These are phyloP conservation scores for Nitzschia sp. DNA, from an alignment of 108 stramenopile species.

Conservation along the genomic window DNA sequence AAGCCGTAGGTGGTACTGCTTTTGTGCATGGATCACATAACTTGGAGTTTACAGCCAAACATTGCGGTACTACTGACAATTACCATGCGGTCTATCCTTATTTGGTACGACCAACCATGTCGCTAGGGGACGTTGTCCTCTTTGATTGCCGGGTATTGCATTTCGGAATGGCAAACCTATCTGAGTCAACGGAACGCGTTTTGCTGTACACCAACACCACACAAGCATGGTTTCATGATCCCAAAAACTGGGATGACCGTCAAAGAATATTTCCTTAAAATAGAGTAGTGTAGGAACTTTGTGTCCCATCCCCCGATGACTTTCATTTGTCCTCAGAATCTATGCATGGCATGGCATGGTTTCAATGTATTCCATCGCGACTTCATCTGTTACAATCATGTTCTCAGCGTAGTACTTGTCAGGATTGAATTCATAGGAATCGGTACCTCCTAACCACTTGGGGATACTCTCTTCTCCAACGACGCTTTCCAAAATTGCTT, in stretches of 20 bases:
- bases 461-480: slow-evolving; percentile 63
- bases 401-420: slow-evolving; percentile 47
- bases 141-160: slow-evolving; percentile 85
- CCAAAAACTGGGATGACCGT: slow-evolving; percentile 76
- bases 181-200: slow-evolving; percentile 52
- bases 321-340: neutral
- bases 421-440: slow-evolving; percentile 53
- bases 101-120: slow-evolving; percentile 69
- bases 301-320: neutral
- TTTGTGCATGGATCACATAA: slow-evolving; percentile 76
- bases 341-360: slow-evolving; percentile 73
- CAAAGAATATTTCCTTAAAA: slow-evolving; percentile 37
- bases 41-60: slow-evolving; percentile 55
- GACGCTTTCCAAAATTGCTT: slow-evolving; percentile 49
- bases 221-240: slow-evolving; percentile 84
- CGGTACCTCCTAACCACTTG: slow-evolving; percentile 58
- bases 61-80: slow-evolving; percentile 22
- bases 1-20: slow-evolving; percentile 75
- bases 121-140: slow-evolving; percentile 77
- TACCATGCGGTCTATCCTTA: slow-evolving; percentile 19
- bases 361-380: slow-evolving; percentile 40
- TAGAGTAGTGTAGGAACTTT: neutral
- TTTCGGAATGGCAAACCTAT: slow-evolving; percentile 81
- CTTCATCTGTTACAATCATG: slow-evolving; percentile 45
- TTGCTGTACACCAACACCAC: slow-evolving; percentile 80